Percentiles rank a stretch among this genome's conserved stretches.
Evolutionary conservation across 2,329 filamentous ascomycete species (phyloP).

Genomic region (Bertia moriformis): DNA sequence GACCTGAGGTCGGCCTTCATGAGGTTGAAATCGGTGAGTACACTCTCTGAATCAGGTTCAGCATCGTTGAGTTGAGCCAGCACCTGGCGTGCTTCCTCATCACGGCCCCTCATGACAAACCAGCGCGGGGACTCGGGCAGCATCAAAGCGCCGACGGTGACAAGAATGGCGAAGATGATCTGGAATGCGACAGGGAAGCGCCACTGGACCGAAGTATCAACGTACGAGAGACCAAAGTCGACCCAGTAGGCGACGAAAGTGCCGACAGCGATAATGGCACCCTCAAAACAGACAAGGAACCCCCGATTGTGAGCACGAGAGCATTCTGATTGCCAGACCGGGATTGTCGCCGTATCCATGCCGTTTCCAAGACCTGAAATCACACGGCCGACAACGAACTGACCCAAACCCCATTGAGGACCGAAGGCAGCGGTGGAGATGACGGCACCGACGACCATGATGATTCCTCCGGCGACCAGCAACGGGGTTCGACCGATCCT

Average conservation of each 20-base stretch:
- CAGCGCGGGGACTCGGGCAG: slow-evolving; percentile 6
- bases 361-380: slow-evolving; percentile 20
- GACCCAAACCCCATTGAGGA: slow-evolving; percentile 11
- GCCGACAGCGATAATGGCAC: slow-evolving; percentile 4
- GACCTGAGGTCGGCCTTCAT: slow-evolving; percentile 2
- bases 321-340: slow-evolving; percentile 6
- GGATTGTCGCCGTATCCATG: slow-evolving; percentile 4
- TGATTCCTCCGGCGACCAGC: slow-evolving; percentile 4
- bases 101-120: slow-evolving; percentile 3
- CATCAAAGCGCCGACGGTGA: slow-evolving; percentile 2
- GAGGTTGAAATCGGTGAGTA: slow-evolving; percentile 3
- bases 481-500: slow-evolving; percentile 4
- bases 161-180: slow-evolving; percentile 10
- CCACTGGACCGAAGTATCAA: slow-evolving; percentile 9
- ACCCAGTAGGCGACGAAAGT: slow-evolving; percentile 5
- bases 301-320: slow-evolving; percentile 4
- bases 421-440: slow-evolving; percentile 5
- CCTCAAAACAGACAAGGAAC: slow-evolving; percentile 4
- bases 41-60: slow-evolving; percentile 1
- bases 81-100: slow-evolving; percentile 4
- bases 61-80: neutral
- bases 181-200: slow-evolving; percentile 18
- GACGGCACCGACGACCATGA: slow-evolving; percentile 5
- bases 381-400: slow-evolving; percentile 16
- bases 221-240: slow-evolving; percentile 4